Base-by-base conservation (phyloP, 805 yeast species). In the Blastobotrys parvus region DNA sequence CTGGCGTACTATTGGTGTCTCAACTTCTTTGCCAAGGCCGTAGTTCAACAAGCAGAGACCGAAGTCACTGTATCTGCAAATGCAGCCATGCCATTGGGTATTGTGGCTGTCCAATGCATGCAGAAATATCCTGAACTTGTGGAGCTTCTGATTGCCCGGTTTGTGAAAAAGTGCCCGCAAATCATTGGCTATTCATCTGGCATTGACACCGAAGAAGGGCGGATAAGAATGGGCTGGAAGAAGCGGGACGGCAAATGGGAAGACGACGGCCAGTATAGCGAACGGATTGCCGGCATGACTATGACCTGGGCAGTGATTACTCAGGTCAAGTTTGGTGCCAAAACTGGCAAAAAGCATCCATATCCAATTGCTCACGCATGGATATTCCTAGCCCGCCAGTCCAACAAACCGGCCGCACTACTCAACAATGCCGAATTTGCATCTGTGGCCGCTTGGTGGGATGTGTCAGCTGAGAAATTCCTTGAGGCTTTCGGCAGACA, bases 1-100 rank as follows among this genome's bases (percentile, higher is more conserved):
- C 55, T 82, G 15, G 82, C 80, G 0, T 83, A 66, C 54, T 61
- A 71, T 27, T 89, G 94, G 88, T 71, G 83, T 4, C 63, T 88
- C 29, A 92, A 92, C 57, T 82, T 81, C 56, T 73, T 84, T 22
- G 82, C 96, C 3, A 92, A 92, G 57, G 83, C 90, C 3, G 65
- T 89, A 1, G 85, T 92, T 1, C 77, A 82, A 21, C 98, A 92
- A 63, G 90, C 97, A 1, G 97, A 89, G 61, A 77, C 94, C 1
- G 98, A 92, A 61, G 89, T 87, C 6, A 71, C 82, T 13, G 94
- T 84, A 0, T 75, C 80, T 45, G 80, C 94, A 1, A 74, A 76
- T 35, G 77, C 88, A 2, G 84, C 96, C 0, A 55, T 83, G 6
- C 94, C 98, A 0, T 64, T 92, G 36, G 95, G 86, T 0, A 73